A percentile compares a stretch with the other conserved stretches of the same genome.
Evolutionary conservation across 495 filamentous ascomycete species (phyloP).

Genomic region (Podospora anserina): DNA sequence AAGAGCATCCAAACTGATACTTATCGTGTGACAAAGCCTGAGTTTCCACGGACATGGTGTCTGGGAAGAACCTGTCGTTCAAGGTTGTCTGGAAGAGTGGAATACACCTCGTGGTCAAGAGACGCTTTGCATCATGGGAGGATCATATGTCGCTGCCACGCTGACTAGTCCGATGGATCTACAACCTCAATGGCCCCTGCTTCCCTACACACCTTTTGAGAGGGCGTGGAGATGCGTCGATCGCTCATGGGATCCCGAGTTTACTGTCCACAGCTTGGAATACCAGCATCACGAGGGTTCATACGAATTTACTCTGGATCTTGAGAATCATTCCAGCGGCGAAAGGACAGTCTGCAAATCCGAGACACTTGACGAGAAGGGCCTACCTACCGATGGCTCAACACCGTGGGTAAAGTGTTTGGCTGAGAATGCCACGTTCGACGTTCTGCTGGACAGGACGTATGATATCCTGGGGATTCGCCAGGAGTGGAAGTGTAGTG

Average conservation of each 20-base stretch:
- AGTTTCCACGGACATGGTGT: slow-evolving; percentile 18
- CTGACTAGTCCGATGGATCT: slow-evolving; percentile 23
- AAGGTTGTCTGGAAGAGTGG: slow-evolving; percentile 24
- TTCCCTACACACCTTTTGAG: slow-evolving; percentile 21
- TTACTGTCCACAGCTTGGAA: slow-evolving; percentile 20
- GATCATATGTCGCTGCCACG: slow-evolving; percentile 23
- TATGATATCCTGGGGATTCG: slow-evolving; percentile 24
- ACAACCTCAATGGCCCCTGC: slow-evolving; percentile 23
- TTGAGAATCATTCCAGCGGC: slow-evolving; percentile 21
- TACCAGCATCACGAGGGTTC: slow-evolving; percentile 13
- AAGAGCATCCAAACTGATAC: neutral
- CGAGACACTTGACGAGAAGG: slow-evolving; percentile 13
- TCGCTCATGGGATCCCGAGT: slow-evolving; percentile 22
- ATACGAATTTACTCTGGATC: slow-evolving; percentile 18
- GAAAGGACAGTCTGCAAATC: slow-evolving; percentile 14
- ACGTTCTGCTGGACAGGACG: slow-evolving; percentile 17
- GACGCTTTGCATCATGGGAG: slow-evolving; percentile 25
- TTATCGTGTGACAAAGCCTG: slow-evolving; percentile 6
- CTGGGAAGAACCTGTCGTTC: slow-evolving; percentile 23
- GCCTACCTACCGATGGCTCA: slow-evolving; percentile 5
- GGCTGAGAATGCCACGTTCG: neutral
- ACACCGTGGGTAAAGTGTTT: slow-evolving; percentile 20
- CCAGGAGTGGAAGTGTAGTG: slow-evolving; percentile 27
- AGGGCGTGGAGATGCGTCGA: slow-evolving; percentile 19
- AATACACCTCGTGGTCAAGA: slow-evolving; percentile 22